These are phyloP conservation scores for Capronia coronata DNA, from an alignment of 2,329 filamentous ascomycete species.

Conservation along the genomic window DNA sequence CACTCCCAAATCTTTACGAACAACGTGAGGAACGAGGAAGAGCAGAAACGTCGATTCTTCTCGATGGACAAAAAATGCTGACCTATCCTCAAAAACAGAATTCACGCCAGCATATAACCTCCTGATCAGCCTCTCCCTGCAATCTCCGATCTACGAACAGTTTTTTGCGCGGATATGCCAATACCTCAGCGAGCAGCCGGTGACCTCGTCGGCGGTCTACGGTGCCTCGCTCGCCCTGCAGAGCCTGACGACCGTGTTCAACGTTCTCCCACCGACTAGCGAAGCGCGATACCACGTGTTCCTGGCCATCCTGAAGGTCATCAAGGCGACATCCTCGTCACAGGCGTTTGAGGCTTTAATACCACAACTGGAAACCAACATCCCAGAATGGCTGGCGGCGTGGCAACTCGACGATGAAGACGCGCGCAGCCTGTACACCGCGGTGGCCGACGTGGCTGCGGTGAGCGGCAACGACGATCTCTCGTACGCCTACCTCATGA, in stretches of 20 bases:
- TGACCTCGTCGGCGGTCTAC: conserved; percentile 78
- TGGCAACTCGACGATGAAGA: conserved; percentile 82
- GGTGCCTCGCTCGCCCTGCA: conserved; percentile 80
- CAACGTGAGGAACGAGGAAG: too few relatives aligned
- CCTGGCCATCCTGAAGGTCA: conserved; percentile 76
- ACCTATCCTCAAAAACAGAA: too few relatives aligned
- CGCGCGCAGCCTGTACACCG: conserved; percentile 74
- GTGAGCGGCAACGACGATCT: conserved; percentile 71
- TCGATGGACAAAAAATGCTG: too few relatives aligned
- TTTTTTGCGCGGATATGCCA: conserved; percentile 83
- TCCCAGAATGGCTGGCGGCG: conserved; percentile 71
- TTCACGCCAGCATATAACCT: conserved; percentile 96
- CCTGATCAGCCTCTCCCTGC: conserved; percentile 83
- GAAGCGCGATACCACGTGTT: conserved; percentile 86
- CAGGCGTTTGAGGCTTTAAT: conserved; percentile 76
- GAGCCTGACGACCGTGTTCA: conserved; percentile 92
- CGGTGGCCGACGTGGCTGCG: conserved; percentile 71
- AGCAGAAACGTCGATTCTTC: too few relatives aligned
- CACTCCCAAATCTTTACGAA: too few relatives aligned
- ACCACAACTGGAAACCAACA: conserved; percentile 67
- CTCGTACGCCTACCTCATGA: conserved; percentile 64
- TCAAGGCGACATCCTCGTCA: conserved; percentile 63
- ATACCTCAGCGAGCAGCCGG: conserved; percentile 72
- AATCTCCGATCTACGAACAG: conserved; percentile 76
- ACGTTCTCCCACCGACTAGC: conserved; percentile 71